Percentiles rank a stretch among this genome's conserved stretches.
phyloP scores from a whole-genome alignment of 805 yeast genomes.

The Candida anglica region DNA sequence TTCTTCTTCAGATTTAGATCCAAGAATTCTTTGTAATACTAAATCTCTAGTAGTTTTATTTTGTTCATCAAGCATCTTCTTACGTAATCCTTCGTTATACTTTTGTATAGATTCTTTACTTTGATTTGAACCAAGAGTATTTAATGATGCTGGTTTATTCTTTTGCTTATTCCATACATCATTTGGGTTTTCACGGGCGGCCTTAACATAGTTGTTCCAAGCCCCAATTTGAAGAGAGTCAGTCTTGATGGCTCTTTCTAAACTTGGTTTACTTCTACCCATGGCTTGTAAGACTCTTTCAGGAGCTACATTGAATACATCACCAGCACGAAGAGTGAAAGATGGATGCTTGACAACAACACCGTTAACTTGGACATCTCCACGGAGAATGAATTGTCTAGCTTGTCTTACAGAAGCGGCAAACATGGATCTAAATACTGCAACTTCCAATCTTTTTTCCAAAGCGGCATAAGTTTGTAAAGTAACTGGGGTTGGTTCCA shows the following conservation, averaged over 20 bases:
- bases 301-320: conserved; percentile 80
- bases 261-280: conserved; percentile 80
- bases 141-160: conserved; percentile 37
- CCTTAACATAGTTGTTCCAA: conserved; percentile 71
- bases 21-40: conserved; percentile 42
- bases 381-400: conserved; percentile 76
- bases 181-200: conserved; percentile 54
- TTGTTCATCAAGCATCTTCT: conserved; percentile 39
- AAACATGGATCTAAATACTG: conserved; percentile 86
- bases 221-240: conserved; percentile 68
- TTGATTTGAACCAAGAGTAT: conserved; percentile 16
- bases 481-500: conserved; percentile 71
- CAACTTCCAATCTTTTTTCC: conserved; percentile 87
- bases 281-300: conserved; percentile 79
- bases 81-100: conserved; percentile 35
- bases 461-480: conserved; percentile 85
- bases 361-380: conserved; percentile 85
- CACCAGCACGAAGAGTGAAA: conserved; percentile 77
- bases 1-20: conserved; percentile 19
- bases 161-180: conserved; percentile 49
- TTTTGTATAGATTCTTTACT: conserved; percentile 16
- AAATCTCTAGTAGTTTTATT: conserved; percentile 43
- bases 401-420: conserved; percentile 95
- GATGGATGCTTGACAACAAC: conserved; percentile 73
- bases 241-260: conserved; percentile 60